Evolutionary conservation across 2,329 filamentous ascomycete genomes (phyloP), one percentile per base, ranked within the genome.

Genomic region (Thielaviopsis populi): DNA sequence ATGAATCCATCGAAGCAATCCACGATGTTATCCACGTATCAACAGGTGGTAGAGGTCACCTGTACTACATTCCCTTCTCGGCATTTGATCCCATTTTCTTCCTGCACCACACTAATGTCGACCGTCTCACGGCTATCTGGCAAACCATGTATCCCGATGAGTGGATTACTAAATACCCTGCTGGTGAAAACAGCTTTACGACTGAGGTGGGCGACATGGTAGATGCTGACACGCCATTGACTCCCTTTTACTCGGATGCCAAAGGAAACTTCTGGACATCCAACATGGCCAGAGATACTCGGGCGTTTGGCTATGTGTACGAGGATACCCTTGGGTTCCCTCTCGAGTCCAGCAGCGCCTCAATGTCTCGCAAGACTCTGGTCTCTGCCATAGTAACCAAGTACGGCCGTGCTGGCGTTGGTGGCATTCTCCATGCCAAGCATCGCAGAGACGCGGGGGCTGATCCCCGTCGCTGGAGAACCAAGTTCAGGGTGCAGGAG

Each of bases 61-160:
- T 88, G 82, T 82, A 80, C 50, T 87, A 82, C 72, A 83, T 85
- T 40, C 82, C 84, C 19, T 86, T 87, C 68, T 87, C 88, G 1
- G 82, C 86, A 0, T 95, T 89, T 70, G 89, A 95, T 70, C 89
- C 89, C 0, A 75, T 89, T 13, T 91, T 92, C 73, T 88, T 86
- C 74, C 74, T 92, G 8, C 88, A 92, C 69, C 89, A 92, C 69
- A 76, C 78, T 67, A 91, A 88, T 73, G 80, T 90, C 7, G 89
- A 95, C 70, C 82, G 89, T 2, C 73, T 88, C 33, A 83, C 90
- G 67, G 83, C 88, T 40, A 80, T 95, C 66, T 94, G 88, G 88
- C 88, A 94, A 74, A 77, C 79, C 0, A 73, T 94, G 15, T 81
- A 94, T 67, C 87, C 86, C 0, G 75, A 83, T 22, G 80, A 80